Percentiles rank a stretch among this genome's conserved stretches.
Evolutionary conservation across 805 yeast species (phyloP).

Genomic region (Ascoidea rubescens): DNA sequence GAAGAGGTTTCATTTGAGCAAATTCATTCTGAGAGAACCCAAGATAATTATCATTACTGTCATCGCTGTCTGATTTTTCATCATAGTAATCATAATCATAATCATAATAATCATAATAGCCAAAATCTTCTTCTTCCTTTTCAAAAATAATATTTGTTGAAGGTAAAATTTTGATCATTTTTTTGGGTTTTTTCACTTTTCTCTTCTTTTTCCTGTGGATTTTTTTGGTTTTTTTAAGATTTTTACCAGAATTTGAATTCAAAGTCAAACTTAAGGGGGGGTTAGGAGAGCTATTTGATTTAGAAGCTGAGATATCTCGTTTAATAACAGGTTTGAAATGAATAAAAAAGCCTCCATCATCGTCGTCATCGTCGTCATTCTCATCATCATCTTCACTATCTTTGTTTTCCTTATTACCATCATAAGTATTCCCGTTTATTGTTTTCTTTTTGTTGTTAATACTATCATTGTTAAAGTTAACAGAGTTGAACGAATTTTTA

Average conservation of each 20-base stretch:
- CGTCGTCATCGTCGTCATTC: slow-evolving; percentile 35
- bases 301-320: slow-evolving; percentile 8
- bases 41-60: too few species aligned
- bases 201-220: slow-evolving; percentile 4
- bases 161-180: slow-evolving; percentile 69
- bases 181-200: slow-evolving; percentile 14
- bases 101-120: neutral
- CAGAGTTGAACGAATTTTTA: too few species aligned
- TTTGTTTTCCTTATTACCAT: slow-evolving; percentile 11
- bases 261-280: neutral
- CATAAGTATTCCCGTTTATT: slow-evolving; percentile 3
- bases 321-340: slow-evolving; percentile 32
- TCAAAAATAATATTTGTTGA: slow-evolving; percentile 73
- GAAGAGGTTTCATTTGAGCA: too few species aligned
- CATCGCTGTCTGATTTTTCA: neutral
- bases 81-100: neutral
- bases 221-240: neutral
- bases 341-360: slow-evolving; percentile 57
- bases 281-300: neutral
- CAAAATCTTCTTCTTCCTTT: slow-evolving; percentile 33
- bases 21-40: too few species aligned
- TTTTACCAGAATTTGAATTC: slow-evolving; percentile 11
- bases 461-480: too few species aligned
- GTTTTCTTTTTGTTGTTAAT: slow-evolving; percentile 11
- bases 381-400: slow-evolving; percentile 17